Evolutionary conservation across 257 asterid genomes (phyloP), one percentile per base, ranked within the genome.

Genomic region (Fraxinus excelsior): DNA sequence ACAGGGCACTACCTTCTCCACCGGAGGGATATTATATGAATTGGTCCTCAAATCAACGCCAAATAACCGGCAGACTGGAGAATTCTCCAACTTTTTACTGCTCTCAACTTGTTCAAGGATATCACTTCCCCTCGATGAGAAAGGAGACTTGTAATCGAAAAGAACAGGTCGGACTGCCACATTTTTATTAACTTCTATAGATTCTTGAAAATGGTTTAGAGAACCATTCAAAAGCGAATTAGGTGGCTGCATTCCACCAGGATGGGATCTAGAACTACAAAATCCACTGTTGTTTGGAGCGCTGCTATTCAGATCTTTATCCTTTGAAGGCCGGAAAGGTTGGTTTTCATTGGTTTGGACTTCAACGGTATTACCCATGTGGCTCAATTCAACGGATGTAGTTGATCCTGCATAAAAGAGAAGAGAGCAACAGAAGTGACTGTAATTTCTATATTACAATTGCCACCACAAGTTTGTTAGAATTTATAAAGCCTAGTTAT

Each of bases 21-120:
- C 44, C 19, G 76, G 77, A 56, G 70, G 76, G 25, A 38, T 32
- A 67, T 73, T 80, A 46, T 72, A 83, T 4, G 86, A 42, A 73
- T 86, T 87, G 80, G 76, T 89, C 84, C 91, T 84, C 85, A 92
- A 87, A 79, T 92, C 96, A 72, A 92, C 67, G 51, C 97, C 97
- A 79, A 92, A 92, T 80, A 92, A 74, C 58, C 93, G 81, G 82
- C 87, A 90, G 19, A 77, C 81, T 7, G 94, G 72, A 25, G 78
- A 77, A 29, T 62, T 83, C 74, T 87, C 97, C 2, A 37, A 40
- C 77, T 44, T 87, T 69, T 80, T 89, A 21, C 81, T 37, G 35
- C 75, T 85, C 21, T 81, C 85, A 74, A 75, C 81, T 78, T 83
- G 91, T 74, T 85, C 88, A 53, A 71, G 79, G 73, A 82, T 70